phyloP scores from a whole-genome alignment of 306 rosid genomes.

The Pueraria montana region DNA sequence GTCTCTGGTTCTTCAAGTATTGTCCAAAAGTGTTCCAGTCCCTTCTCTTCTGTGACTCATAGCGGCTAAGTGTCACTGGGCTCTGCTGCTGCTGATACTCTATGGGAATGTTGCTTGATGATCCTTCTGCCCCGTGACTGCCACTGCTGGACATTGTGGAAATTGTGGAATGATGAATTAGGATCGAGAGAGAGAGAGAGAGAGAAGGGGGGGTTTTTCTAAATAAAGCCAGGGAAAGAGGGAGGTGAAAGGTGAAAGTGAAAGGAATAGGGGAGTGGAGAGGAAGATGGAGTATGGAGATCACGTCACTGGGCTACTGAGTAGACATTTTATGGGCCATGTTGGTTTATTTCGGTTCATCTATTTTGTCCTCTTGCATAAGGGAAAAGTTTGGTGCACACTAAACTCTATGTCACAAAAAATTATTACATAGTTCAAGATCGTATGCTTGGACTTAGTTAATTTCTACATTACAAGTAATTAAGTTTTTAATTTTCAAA shows the following conservation, averaged over 20 bases:
- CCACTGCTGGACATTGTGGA: conserved; percentile 54
- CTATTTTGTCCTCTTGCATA: conserved; percentile 45
- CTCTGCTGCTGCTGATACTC: conserved; percentile 31
- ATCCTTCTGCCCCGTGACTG: conserved; percentile 61
- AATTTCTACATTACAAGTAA: too few species aligned
- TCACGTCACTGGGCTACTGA: conserved; percentile 80
- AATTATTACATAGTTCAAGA: neutral
- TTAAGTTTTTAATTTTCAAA: too few species aligned
- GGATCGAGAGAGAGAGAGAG: conserved; percentile 14
- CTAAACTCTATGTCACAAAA: neutral
- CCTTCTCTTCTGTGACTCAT: conserved; percentile 92
- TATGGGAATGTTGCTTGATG: conserved; percentile 46
- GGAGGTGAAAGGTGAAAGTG: conserved; percentile 54
- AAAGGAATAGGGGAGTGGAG: conserved; percentile 72
- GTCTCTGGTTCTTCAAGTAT: conserved; percentile 86
- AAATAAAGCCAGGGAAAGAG: conserved; percentile 49
- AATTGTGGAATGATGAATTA: conserved; percentile 1
- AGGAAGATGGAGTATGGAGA: conserved; percentile 66
- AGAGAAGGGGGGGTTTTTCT: neutral
- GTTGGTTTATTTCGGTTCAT: conserved; percentile 57
- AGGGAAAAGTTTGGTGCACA: neutral
- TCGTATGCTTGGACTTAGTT: too few species aligned
- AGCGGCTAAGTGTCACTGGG: conserved; percentile 74
- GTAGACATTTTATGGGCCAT: conserved; percentile 90
- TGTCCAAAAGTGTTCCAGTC: conserved; percentile 99